A percentile compares a stretch with the other conserved stretches of the same genome.
These are phyloP conservation scores for Limonomyces culmigenus DNA, from an alignment of 1,284 basidiomycete genomes.

Conservation along the genomic window DNA sequence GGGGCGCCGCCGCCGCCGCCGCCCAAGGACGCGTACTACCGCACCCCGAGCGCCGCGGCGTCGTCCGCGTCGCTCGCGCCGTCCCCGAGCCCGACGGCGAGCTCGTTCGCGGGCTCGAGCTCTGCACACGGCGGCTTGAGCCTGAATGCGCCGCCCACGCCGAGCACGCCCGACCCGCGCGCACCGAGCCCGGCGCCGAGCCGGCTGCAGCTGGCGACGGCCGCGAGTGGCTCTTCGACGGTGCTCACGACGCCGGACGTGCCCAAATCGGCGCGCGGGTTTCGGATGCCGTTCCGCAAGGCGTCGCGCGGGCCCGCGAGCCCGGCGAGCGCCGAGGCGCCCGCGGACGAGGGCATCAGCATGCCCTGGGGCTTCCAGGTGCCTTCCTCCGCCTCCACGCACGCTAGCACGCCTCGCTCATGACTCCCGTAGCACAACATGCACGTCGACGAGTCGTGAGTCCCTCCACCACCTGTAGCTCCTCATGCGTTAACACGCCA, in stretches of 20 bases:
- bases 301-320: no score
- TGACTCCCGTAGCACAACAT: constrained; percentile 41
- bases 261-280: no score
- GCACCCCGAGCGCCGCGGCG: constrained; percentile 20
- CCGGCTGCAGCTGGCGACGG: constrained; percentile 12
- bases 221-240: constrained; percentile 20
- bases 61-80: constrained; percentile 32
- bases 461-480: constrained; percentile 6
- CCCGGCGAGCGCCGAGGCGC: no score
- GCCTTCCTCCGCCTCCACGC: constrained; percentile 11
- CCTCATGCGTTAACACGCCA: constrained; percentile 3
- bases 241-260: no score
- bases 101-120: constrained; percentile 19
- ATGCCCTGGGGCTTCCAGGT: constrained; percentile 64
- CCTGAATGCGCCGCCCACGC: constrained; percentile 14
- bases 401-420: constrained; percentile 5
- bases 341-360: constrained; percentile 40
- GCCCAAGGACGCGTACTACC: constrained; percentile 46
- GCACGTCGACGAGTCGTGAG: constrained; percentile 61
- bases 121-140: constrained; percentile 12
- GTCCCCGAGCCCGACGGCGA: constrained; percentile 20
- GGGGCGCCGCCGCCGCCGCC: constrained; percentile 36
- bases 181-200: constrained; percentile 17
- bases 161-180: constrained; percentile 10
- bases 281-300: no score